Conservation (phyloP, 2,329 filamentous ascomycete genomes). For the Neoascochyta sp. region DNA sequence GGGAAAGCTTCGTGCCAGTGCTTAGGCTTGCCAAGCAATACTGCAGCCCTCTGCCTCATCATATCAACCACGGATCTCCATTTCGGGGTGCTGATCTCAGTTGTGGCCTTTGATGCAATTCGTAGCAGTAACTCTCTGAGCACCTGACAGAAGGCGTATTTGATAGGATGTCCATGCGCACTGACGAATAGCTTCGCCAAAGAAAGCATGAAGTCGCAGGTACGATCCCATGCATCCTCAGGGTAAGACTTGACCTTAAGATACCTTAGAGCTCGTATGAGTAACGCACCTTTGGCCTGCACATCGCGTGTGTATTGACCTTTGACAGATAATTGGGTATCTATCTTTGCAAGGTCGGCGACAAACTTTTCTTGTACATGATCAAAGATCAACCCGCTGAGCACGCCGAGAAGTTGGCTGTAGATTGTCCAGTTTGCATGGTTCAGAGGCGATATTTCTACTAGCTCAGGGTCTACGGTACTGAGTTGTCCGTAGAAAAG, state of each 20-base stretch:
- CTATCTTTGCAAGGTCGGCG: slow-evolving; percentile 70
- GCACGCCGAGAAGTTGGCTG: slow-evolving; percentile 85
- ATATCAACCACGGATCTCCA: slow-evolving; percentile 83
- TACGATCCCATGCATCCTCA: slow-evolving; percentile 74
- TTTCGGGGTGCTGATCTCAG: slow-evolving; percentile 72
- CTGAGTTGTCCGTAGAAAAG: slow-evolving; percentile 97
- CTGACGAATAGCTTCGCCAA: slow-evolving; percentile 78
- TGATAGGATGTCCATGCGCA: slow-evolving; percentile 83
- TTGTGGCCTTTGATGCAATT: slow-evolving; percentile 74
- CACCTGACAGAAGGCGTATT: slow-evolving; percentile 90
- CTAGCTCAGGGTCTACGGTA: slow-evolving; percentile 77
- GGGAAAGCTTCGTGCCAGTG: slow-evolving; percentile 91
- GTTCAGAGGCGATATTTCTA: slow-evolving; percentile 73
- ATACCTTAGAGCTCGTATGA: slow-evolving; percentile 89
- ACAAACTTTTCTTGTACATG: slow-evolving; percentile 81
- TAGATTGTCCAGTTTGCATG: slow-evolving; percentile 96
- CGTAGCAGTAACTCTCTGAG: slow-evolving; percentile 82
- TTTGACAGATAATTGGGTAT: slow-evolving; percentile 72
- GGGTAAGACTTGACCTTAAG: slow-evolving; percentile 71
- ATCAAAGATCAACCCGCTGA: slow-evolving; percentile 88
- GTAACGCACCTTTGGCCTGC: slow-evolving; percentile 79
- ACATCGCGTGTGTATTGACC: slow-evolving; percentile 63
- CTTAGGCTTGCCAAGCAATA: slow-evolving; percentile 85
- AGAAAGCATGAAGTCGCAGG: slow-evolving; percentile 82
- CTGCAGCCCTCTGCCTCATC: slow-evolving; percentile 71